Evolutionary conservation across 768 basidiomycete genomes (phyloP).

Genomic region (Leccinum boreale): DNA sequence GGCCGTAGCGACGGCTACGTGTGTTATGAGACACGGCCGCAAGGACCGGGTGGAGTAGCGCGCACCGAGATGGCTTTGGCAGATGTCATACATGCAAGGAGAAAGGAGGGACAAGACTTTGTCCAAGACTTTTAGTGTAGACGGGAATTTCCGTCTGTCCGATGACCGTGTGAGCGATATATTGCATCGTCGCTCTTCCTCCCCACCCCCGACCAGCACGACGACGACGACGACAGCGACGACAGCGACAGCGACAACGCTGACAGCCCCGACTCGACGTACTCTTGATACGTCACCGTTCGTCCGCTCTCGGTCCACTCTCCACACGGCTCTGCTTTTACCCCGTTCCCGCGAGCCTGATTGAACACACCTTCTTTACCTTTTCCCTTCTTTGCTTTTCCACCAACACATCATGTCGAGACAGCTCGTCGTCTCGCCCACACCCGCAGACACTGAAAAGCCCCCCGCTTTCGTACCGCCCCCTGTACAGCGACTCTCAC

Average conservation of each 20-base stretch:
- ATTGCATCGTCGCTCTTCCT: neutral
- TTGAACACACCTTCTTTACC: neutral
- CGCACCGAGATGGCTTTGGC: neutral
- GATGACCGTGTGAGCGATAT: conserved; percentile 15
- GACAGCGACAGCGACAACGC: neutral
- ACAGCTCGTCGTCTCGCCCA: conserved; percentile 9
- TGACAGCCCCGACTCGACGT: neutral
- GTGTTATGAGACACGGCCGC: neutral
- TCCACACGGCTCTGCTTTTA: neutral
- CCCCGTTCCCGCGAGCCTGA: conserved; percentile 4
- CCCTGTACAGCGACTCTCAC: conserved; percentile 27
- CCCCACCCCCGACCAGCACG: neutral
- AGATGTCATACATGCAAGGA: neutral
- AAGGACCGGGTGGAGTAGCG: neutral
- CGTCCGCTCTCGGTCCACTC: neutral
- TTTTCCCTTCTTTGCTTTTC: neutral
- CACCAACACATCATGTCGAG: conserved; percentile 14
- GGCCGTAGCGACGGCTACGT: neutral
- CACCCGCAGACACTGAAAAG: conserved; percentile 22
- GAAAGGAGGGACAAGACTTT: neutral
- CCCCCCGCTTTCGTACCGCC: conserved; percentile 25
- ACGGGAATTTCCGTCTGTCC: conserved; percentile 4
- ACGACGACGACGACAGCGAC: neutral
- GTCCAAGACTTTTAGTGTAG: neutral
- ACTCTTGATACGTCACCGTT: neutral